A percentile compares a stretch with the other conserved stretches of the same genome.
Evolutionary conservation across 2,329 filamentous ascomycete species (phyloP).

Genomic region (Coleophoma eucalyptorum): DNA sequence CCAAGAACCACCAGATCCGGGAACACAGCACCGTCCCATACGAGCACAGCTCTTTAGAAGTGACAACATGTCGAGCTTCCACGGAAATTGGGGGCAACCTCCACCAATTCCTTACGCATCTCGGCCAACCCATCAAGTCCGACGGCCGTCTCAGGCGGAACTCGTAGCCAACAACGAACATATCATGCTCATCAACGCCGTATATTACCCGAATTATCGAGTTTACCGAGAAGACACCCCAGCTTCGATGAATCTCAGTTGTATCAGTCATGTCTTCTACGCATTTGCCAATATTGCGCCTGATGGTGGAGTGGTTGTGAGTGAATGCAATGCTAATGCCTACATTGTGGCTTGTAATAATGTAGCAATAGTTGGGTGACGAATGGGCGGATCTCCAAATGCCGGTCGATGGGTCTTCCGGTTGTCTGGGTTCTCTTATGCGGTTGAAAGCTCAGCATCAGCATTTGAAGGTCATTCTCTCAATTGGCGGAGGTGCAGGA

Average conservation of each 20-base stretch:
- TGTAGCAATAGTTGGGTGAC: conserved; percentile 60
- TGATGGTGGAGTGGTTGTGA: conserved; percentile 73
- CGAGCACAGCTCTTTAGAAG: too few relatives aligned
- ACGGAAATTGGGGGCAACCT: conserved; percentile 12
- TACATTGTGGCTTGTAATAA: conserved; percentile 1
- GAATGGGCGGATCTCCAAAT: conserved; percentile 73
- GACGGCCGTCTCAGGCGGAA: conserved; percentile 25
- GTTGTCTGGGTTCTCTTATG: conserved; percentile 70
- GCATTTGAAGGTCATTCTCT: conserved; percentile 71
- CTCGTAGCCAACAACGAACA: conserved; percentile 27
- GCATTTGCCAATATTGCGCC: conserved; percentile 72
- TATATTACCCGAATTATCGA: conserved; percentile 80
- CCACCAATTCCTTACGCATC: conserved; percentile 22
- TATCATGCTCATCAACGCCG: conserved; percentile 66
- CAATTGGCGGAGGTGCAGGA: conserved; percentile 66
- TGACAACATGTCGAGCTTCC: conserved; percentile 17
- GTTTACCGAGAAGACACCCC: conserved; percentile 72
- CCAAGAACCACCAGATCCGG: not conserved
- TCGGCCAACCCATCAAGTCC: conserved; percentile 13
- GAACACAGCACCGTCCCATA: not conserved
- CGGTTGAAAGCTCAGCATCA: conserved; percentile 67
- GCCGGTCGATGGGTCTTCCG: conserved; percentile 66
- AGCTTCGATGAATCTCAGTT: conserved; percentile 68
- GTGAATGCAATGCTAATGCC: conserved; percentile 24
- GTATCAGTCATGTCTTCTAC: conserved; percentile 79